These are phyloP conservation scores for Tilletia indica DNA, from an alignment of 1,284 basidiomycete species.

Conservation along the genomic window DNA sequence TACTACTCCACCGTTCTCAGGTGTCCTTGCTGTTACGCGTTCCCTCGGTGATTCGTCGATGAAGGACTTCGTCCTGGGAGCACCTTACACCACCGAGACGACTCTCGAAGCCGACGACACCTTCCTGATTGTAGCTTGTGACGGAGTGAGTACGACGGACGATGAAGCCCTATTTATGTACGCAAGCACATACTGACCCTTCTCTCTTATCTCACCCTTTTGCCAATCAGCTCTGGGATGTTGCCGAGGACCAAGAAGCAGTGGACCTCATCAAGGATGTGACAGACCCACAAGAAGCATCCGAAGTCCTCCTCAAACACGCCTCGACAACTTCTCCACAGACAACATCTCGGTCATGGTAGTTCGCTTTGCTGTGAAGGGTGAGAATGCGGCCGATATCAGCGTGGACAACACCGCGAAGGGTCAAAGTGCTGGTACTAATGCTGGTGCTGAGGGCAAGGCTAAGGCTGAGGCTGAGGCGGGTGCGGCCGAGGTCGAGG, in stretches of 20 bases:
- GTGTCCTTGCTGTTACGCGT: slow-evolving; percentile 88
- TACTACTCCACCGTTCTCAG: slow-evolving; percentile 7
- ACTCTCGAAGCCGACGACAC: slow-evolving; percentile 85
- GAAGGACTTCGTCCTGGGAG: slow-evolving; percentile 99
- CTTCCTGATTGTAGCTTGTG: slow-evolving; percentile 92
- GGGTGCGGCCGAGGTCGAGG: no score
- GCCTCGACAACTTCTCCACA: slow-evolving; percentile 84
- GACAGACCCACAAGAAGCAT: slow-evolving; percentile 79
- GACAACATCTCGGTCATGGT: slow-evolving; percentile 67
- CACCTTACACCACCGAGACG: slow-evolving; percentile 97
- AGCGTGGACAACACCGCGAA: neutral
- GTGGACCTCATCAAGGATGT: slow-evolving; percentile 77
- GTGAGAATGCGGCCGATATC: neutral
- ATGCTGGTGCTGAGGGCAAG: no score
- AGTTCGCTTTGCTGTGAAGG: slow-evolving; percentile 35
- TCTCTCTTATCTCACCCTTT: neutral
- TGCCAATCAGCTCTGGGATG: slow-evolving; percentile 84
- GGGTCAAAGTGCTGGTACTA: neutral
- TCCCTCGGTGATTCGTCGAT: slow-evolving; percentile 95
- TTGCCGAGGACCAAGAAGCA: slow-evolving; percentile 85
- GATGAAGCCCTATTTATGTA: neutral
- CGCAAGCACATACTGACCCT: neutral
- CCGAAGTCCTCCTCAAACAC: slow-evolving; percentile 74
- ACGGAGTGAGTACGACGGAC: slow-evolving; percentile 71
- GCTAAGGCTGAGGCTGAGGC: no score